Conservation (phyloP, 176 grass and related monocot species). For the Musa itinerans region DNA sequence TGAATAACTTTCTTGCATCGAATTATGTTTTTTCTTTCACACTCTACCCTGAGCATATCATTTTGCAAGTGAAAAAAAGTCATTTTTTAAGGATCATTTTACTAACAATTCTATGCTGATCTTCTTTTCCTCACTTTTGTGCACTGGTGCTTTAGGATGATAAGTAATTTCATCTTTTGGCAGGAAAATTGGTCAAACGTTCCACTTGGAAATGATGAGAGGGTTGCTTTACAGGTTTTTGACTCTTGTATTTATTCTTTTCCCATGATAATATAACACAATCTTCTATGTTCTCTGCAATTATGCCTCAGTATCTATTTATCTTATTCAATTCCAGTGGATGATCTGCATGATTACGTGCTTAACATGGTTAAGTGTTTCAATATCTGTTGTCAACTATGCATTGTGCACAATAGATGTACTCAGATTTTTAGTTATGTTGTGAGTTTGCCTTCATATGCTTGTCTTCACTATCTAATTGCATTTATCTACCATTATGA, state of each 20-base stretch:
- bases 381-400: too few relatives aligned
- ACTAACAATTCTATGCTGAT: not conserved
- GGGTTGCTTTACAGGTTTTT: slow-evolving; percentile 50
- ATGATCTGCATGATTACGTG: too few relatives aligned
- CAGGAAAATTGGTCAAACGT: slow-evolving; percentile 58
- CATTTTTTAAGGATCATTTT: not conserved
- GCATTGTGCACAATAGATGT: too few relatives aligned
- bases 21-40: too few relatives aligned
- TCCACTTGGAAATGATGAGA: slow-evolving; percentile 54
- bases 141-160: not conserved
- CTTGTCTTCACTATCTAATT: too few relatives aligned
- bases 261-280: not conserved
- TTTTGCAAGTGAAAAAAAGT: not conserved
- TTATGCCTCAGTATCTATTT: not conserved
- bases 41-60: too few relatives aligned
- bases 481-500: too few relatives aligned
- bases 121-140: not conserved
- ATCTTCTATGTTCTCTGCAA: not conserved
- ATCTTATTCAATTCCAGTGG: not conserved
- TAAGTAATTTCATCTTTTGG: slow-evolving; percentile 8
- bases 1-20: too few relatives aligned
- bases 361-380: too few relatives aligned
- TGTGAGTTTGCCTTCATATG: too few relatives aligned
- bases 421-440: too few relatives aligned
- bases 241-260: not conserved